Conservation (phyloP, 768 basidiomycete genomes). For the Cantharellus anzutake region DNA sequence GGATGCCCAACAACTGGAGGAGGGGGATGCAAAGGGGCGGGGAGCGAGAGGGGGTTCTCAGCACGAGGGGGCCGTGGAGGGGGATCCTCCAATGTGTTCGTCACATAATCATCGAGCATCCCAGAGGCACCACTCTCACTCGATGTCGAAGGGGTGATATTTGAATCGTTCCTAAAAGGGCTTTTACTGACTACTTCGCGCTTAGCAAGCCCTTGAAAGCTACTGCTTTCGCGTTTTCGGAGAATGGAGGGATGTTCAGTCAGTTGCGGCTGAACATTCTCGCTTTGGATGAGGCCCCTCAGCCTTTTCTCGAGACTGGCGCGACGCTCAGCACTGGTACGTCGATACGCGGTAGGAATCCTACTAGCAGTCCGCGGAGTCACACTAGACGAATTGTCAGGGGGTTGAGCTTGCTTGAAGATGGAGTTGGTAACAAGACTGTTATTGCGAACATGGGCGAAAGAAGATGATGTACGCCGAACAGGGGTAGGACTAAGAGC, state of each 20-base stretch:
- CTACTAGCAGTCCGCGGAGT: too few species aligned
- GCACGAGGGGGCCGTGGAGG: not conserved
- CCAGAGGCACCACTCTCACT: not conserved
- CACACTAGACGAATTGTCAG: not conserved
- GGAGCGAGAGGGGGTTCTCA: not conserved
- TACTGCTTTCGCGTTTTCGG: constrained; percentile 59
- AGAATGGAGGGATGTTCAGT: constrained; percentile 30
- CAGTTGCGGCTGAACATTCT: not conserved
- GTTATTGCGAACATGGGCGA: constrained; percentile 55
- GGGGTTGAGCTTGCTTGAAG: constrained; percentile 29
- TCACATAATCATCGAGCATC: not conserved
- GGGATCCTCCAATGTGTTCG: not conserved
- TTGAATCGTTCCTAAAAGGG: constrained; percentile 33
- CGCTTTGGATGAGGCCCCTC: not conserved
- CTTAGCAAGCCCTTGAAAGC: constrained; percentile 51
- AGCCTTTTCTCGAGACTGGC: constrained; percentile 15
- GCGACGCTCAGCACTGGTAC: constrained; percentile 3
- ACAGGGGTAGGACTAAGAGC: constrained; percentile 20
- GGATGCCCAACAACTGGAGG: constrained; percentile 7
- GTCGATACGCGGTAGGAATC: not conserved
- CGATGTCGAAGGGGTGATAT: not conserved
- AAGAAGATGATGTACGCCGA: constrained; percentile 59
- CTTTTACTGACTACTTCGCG: constrained; percentile 69
- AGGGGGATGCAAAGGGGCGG: not conserved
- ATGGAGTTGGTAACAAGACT: constrained; percentile 76